phyloP scores from a whole-genome alignment of 179 eudicot genomes.

The Spinacia oleracea region DNA sequence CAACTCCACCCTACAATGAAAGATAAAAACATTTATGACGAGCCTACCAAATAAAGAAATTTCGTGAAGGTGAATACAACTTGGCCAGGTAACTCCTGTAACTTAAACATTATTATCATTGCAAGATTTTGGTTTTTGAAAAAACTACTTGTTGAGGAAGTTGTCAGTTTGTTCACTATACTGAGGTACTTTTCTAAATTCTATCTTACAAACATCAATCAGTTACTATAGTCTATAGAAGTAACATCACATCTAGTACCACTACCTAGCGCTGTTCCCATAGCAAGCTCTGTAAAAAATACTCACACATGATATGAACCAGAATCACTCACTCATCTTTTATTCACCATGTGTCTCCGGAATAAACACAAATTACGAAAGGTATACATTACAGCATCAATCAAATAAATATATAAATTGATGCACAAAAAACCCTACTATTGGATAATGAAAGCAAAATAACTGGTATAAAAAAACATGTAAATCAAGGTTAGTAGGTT shows the following conservation, averaged over 20 bases:
- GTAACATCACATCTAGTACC: background rate
- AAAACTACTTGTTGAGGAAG: background rate
- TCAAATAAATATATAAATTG: background rate
- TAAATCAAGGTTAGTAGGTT: too few relatives aligned
- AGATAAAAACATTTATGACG: background rate
- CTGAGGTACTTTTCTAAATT: background rate
- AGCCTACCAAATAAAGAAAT: background rate
- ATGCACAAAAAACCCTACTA: too few relatives aligned
- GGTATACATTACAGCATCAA: background rate
- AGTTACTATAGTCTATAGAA: background rate
- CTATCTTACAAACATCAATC: background rate
- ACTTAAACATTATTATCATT: background rate
- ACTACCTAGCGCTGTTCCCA: background rate
- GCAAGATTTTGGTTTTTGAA: background rate
- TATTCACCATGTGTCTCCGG: background rate
- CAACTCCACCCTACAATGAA: background rate
- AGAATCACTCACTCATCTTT: background rate
- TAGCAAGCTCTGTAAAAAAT: too few relatives aligned
- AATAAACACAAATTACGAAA: background rate
- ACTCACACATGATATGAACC: too few relatives aligned
- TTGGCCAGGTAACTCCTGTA: background rate
- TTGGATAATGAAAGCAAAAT: too few relatives aligned
- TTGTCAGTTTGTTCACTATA: background rate
- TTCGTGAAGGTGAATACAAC: background rate
- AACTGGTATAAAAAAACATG: too few relatives aligned